phyloP scores from a whole-genome alignment of 768 basidiomycete species.

The Suillus subalutaceus region DNA sequence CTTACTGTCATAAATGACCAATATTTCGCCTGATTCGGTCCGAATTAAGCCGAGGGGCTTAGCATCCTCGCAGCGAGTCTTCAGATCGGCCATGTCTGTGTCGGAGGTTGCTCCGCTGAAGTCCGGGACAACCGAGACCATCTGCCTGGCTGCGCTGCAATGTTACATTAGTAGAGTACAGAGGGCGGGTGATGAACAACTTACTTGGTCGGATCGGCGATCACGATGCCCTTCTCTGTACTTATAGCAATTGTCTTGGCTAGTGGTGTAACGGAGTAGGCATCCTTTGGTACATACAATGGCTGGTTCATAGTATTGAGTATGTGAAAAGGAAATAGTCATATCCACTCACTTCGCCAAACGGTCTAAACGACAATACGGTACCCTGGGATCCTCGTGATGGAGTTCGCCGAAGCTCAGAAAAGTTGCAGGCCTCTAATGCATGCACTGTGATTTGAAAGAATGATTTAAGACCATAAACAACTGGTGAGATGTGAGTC shows the following conservation, averaged over 20 bases:
- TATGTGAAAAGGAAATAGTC: conserved; percentile 11
- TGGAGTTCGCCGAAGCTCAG: conserved; percentile 39
- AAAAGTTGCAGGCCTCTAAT: conserved; percentile 54
- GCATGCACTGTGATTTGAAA: conserved; percentile 63
- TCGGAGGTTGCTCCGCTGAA: conserved; percentile 45
- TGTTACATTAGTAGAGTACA: conserved; percentile 1
- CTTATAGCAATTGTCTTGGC: conserved; percentile 67
- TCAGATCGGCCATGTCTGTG: conserved; percentile 52
- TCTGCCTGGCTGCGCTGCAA: conserved; percentile 43
- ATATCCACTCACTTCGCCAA: conserved; percentile 59
- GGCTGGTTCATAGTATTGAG: conserved; percentile 42
- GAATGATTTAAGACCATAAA: conserved; percentile 66
- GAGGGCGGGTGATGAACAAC: conserved; percentile 22
- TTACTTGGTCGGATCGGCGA: conserved; percentile 71
- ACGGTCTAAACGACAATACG: conserved; percentile 56
- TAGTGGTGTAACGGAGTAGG: conserved; percentile 60
- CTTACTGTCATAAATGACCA: conserved; percentile 79
- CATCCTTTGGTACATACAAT: conserved; percentile 73
- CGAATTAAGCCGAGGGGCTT: conserved; percentile 72
- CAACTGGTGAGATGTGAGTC: conserved; percentile 45
- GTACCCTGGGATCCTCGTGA: conserved; percentile 32
- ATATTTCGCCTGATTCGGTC: conserved; percentile 53
- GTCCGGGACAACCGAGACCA: conserved; percentile 60
- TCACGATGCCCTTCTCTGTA: conserved; percentile 63
- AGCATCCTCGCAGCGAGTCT: conserved; percentile 55